Percentiles rank a stretch among this genome's conserved stretches.
Conservation (phyloP, 257 asterid genomes). For the Nicotiana attenuata region DNA sequence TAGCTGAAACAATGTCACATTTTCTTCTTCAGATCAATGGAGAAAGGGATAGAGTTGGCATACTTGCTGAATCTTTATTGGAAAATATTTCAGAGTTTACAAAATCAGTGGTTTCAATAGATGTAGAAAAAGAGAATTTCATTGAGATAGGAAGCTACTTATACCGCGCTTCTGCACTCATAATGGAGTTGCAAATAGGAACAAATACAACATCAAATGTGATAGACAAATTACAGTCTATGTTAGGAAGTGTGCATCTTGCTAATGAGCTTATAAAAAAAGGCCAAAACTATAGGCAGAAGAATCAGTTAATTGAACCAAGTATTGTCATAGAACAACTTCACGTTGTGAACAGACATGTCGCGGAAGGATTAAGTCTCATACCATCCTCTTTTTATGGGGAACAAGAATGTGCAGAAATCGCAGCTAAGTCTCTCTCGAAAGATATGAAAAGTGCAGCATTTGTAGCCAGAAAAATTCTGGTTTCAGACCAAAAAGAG, state of each 20-base stretch:
- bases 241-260: conserved; percentile 32
- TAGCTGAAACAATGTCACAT: conserved; percentile 1
- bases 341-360: conserved; percentile 36
- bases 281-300: conserved; percentile 23
- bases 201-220: conserved; percentile 37
- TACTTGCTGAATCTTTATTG: conserved; percentile 36
- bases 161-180: conserved; percentile 48
- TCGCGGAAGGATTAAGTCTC: conserved; percentile 51
- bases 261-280: conserved; percentile 38
- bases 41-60: conserved; percentile 25
- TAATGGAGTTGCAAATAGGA: conserved; percentile 49
- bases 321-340: conserved; percentile 35
- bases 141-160: conserved; percentile 55
- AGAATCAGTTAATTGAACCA: conserved; percentile 23
- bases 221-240: conserved; percentile 37
- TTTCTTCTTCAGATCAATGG: conserved; percentile 23
- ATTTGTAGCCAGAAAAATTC: conserved; percentile 19
- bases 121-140: conserved; percentile 44
- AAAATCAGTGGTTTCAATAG: conserved; percentile 33
- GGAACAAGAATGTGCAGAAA: conserved; percentile 37
- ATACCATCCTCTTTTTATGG: conserved; percentile 39
- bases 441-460: conserved; percentile 52
- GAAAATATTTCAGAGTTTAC: conserved; percentile 41
- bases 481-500: conserved; percentile 15
- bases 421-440: conserved; percentile 51